Evolutionary conservation across 305 asterid species (phyloP), one percentile per base, ranked within the genome.

Genomic region (Plantago coronopus): DNA sequence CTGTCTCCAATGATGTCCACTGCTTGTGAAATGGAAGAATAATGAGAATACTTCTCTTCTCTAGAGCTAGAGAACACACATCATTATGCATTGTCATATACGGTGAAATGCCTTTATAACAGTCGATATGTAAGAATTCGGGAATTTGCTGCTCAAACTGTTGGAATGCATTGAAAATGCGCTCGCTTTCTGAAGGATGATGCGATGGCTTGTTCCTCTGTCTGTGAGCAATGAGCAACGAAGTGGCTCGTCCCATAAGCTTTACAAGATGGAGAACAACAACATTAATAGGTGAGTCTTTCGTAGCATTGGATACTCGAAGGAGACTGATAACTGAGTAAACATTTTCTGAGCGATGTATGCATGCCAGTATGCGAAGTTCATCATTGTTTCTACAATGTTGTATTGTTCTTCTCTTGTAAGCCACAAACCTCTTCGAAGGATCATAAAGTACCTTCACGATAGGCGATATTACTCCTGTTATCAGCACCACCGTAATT

Each of bases 81-180:
- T 84, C 91, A 23, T 79, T 80, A 59, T 84, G 78, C 88, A 84
- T 84, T 16, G 88, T 79, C 63, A 67, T 75, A 63, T 69, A 77
- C 49, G 91, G 91, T 7, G 88, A 80, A 56, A 84, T 68, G 1
- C 81, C 84, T 56, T 84, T 81, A 70, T 69, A 84, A 59, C 86
- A 76, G 5, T 84, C 73, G 22, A 78, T 69, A 2, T 54, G 31
- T 54, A 74, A 43, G 37, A 57, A 57, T 21, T 67, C 88, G 2
- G 75, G 71, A 40, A 60, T 68, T 48, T 75, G 72, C 58, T 69
- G 73, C 60, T 79, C 88, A 23, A 77, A 62, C 61, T 72, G 71
- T 63, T 66, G 69, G 69, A 84, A 84, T 1, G 74, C 78, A 0
- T 76, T 81, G 59, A 77, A 79, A 18, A 84, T 84, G 21, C 80